phyloP scores from a whole-genome alignment of 257 asterid genomes.

The Euphrasia confusa region DNA sequence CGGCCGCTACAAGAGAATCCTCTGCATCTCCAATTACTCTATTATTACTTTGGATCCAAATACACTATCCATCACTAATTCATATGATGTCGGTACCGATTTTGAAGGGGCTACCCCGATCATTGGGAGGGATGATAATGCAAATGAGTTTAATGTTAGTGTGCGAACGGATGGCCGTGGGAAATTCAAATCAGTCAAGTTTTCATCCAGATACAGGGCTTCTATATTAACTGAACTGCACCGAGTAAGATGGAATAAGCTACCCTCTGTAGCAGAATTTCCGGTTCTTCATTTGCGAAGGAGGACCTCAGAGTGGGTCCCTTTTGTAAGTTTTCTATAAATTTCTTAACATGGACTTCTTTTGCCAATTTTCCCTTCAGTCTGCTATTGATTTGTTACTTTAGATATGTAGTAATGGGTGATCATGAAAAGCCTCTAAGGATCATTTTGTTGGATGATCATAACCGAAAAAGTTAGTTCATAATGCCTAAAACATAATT shows the following conservation, averaged over 20 bases:
- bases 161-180: conserved; percentile 95
- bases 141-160: conserved; percentile 74
- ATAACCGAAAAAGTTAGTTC: not conserved
- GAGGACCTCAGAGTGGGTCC: conserved; percentile 80
- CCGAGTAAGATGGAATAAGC: conserved; percentile 72
- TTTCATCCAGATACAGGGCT: conserved; percentile 76
- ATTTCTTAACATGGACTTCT: conserved; percentile 12
- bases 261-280: conserved; percentile 63
- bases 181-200: conserved; percentile 72
- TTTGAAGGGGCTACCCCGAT: conserved; percentile 88
- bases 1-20: conserved; percentile 87
- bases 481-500: not conserved
- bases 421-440: not conserved
- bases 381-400: conserved; percentile 16
- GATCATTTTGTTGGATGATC: not conserved
- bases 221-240: conserved; percentile 90
- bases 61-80: conserved; percentile 72
- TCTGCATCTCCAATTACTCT: conserved; percentile 61
- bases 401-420: conserved; percentile 6
- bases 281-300: conserved; percentile 78
- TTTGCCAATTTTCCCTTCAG: not conserved
- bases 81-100: conserved; percentile 77
- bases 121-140: conserved; percentile 70
- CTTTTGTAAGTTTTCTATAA: conserved; percentile 53
- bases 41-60: conserved; percentile 79